Evolutionary conservation across 352 stramenopile genomes (phyloP).

Genomic region (Peronospora belbahrii): DNA sequence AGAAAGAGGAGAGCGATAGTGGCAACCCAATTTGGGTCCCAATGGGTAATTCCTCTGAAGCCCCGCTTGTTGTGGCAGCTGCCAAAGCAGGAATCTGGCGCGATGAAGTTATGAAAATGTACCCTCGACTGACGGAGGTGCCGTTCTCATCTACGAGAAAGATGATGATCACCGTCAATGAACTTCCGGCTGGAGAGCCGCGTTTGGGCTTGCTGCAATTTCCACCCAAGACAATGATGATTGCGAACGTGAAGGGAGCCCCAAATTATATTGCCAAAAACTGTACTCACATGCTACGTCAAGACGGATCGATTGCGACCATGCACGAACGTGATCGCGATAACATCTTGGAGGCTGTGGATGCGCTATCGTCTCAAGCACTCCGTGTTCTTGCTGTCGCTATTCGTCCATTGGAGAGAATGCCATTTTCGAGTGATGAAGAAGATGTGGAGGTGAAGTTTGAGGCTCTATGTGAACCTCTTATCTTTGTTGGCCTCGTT

Average conservation of each 20-base stretch:
- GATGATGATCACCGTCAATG: conserved; percentile 86
- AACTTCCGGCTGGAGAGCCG: conserved; percentile 23
- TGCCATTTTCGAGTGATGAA: conserved; percentile 40
- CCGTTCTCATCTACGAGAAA: conserved; percentile 92
- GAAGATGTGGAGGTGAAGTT: conserved; percentile 56
- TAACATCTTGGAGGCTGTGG: conserved; percentile 42
- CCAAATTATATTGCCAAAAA: conserved; percentile 61
- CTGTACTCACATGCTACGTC: conserved; percentile 40
- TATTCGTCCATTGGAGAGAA: conserved; percentile 45
- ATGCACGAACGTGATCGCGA: conserved; percentile 33
- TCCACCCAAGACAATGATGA: conserved; percentile 28
- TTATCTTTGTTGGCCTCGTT: conserved; percentile 91
- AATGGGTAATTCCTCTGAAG: conserved; percentile 69
- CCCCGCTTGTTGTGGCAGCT: conserved; percentile 51
- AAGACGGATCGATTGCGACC: conserved; percentile 32
- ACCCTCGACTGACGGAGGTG: conserved; percentile 77
- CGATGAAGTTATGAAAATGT: conserved; percentile 34
- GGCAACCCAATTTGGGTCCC: conserved; percentile 35
- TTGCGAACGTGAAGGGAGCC: conserved; percentile 61
- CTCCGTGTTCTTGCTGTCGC: conserved; percentile 87
- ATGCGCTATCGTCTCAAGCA: conserved; percentile 53
- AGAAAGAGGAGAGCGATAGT: conserved; percentile 40
- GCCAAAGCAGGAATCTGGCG: conserved; percentile 55
- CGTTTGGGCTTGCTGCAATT: conserved; percentile 39
- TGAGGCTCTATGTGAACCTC: conserved; percentile 43